Percentiles rank a stretch among this genome's conserved stretches.
Evolutionary conservation across 164 flowering plant genomes (phyloP).

Genomic region (Aristolochia contorta): DNA sequence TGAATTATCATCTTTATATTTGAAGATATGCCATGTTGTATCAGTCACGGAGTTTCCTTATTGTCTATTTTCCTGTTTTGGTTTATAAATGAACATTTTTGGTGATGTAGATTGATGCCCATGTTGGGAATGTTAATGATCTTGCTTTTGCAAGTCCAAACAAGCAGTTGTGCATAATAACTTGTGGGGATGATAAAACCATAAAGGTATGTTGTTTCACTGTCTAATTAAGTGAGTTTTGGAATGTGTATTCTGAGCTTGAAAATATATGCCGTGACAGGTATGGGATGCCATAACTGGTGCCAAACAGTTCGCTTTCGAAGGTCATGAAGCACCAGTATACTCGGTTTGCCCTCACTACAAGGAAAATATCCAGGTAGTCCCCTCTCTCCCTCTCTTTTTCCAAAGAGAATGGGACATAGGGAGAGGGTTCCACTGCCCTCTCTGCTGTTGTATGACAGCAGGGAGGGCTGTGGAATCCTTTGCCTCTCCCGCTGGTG

Average conservation of each 20-base stretch:
- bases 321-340: conserved; percentile 90
- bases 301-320: conserved; percentile 58
- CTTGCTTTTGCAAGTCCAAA: conserved; percentile 77
- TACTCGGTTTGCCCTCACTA: conserved; percentile 86
- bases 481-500: too few species aligned
- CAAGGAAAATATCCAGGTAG: conserved; percentile 85
- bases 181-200: conserved; percentile 90
- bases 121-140: conserved; percentile 87
- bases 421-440: too few species aligned
- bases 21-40: too few species aligned
- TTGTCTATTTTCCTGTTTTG: too few species aligned
- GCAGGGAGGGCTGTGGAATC: too few species aligned
- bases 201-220: conserved; percentile 47
- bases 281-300: conserved; percentile 85
- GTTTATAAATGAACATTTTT: not conserved
- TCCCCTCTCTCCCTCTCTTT: too few species aligned
- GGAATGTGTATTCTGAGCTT: not conserved
- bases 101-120: conserved; percentile 48
- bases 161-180: conserved; percentile 73
- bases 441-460: too few species aligned
- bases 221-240: not conserved
- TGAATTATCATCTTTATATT: not conserved
- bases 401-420: too few species aligned
- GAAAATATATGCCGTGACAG: conserved; percentile 14
- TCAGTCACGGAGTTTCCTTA: not conserved